Percentiles rank a stretch among this genome's conserved stretches.
These are phyloP conservation scores for Penicillium malachiteum DNA, from an alignment of 495 filamentous ascomycete species.

Conservation along the genomic window DNA sequence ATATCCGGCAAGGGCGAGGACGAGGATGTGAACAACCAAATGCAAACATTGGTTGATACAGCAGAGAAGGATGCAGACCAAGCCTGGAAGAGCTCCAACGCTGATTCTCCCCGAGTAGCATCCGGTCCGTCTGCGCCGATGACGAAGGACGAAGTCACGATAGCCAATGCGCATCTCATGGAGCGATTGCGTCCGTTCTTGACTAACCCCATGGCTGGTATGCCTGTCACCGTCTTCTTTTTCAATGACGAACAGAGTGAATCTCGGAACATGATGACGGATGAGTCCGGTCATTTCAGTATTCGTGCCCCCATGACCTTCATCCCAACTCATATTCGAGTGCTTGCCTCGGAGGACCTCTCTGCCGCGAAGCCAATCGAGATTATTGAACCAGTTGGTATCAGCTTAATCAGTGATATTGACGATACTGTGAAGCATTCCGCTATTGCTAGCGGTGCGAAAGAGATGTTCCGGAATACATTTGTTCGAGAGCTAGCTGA, in stretches of 20 bases:
- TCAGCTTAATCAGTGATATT: conserved; percentile 95
- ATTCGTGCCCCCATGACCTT: conserved; percentile 79
- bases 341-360: conserved; percentile 82
- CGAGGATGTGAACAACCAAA: conserved; percentile 67
- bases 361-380: conserved; percentile 73
- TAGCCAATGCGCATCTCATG: conserved; percentile 85
- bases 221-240: conserved; percentile 86
- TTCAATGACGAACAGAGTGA: conserved; percentile 78
- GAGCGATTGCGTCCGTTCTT: conserved; percentile 85
- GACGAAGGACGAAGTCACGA: conserved; percentile 68
- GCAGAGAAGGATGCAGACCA: conserved; percentile 69
- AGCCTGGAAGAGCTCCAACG: conserved; percentile 53
- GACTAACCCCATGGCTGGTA: conserved; percentile 69
- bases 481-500: conserved; percentile 84
- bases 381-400: conserved; percentile 73
- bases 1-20: conserved; percentile 41
- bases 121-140: conserved; percentile 54
- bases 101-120: conserved; percentile 13
- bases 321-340: conserved; percentile 81
- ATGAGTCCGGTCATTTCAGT: conserved; percentile 83
- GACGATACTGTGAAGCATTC: conserved; percentile 98
- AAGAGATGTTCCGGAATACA: conserved; percentile 93
- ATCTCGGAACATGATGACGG: conserved; percentile 74
- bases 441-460: conserved; percentile 77
- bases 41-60: conserved; percentile 66